Evolutionary conservation across 768 basidiomycete species (phyloP).

Genomic region (Auricularia auricula-judae): DNA sequence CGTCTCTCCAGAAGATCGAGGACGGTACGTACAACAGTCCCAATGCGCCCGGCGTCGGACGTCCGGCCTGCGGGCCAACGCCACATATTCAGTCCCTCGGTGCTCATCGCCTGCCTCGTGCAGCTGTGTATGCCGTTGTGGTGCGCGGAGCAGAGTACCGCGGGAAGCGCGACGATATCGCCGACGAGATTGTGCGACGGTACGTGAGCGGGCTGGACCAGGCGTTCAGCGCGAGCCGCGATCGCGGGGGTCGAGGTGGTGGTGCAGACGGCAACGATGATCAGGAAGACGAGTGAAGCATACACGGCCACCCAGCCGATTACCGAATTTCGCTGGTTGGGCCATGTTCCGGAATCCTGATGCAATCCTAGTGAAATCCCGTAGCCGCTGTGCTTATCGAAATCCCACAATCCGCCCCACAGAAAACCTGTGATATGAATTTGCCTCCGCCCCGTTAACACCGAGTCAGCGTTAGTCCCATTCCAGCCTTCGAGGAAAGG

Average conservation of each 20-base stretch:
- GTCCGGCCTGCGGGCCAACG: not conserved
- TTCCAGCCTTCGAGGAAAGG: too few relatives aligned
- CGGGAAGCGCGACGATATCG: not conserved
- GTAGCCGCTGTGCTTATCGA: too few relatives aligned
- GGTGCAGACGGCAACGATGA: not conserved
- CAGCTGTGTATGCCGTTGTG: slow-evolving; percentile 10
- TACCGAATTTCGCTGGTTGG: too few relatives aligned
- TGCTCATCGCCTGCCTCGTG: not conserved
- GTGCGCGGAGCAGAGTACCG: slow-evolving; percentile 10
- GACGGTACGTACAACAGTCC: slow-evolving; percentile 42
- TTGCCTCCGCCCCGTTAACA: too few relatives aligned
- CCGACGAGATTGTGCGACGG: not conserved
- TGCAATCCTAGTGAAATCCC: too few relatives aligned
- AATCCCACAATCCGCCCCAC: too few relatives aligned
- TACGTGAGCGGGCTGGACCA: not conserved
- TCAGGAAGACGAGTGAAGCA: not conserved
- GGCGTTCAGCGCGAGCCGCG: not conserved
- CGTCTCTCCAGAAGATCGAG: slow-evolving; percentile 93
- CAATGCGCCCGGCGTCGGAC: not conserved
- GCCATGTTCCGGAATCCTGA: too few relatives aligned
- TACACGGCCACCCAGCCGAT: too few relatives aligned
- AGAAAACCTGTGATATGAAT: too few relatives aligned
- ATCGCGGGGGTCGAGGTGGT: not conserved
- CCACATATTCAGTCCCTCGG: not conserved
- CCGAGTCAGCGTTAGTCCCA: too few relatives aligned